Conservation (phyloP, 2,329 filamentous ascomycete species). For the Lasiodiplodia gonubiensis region DNA sequence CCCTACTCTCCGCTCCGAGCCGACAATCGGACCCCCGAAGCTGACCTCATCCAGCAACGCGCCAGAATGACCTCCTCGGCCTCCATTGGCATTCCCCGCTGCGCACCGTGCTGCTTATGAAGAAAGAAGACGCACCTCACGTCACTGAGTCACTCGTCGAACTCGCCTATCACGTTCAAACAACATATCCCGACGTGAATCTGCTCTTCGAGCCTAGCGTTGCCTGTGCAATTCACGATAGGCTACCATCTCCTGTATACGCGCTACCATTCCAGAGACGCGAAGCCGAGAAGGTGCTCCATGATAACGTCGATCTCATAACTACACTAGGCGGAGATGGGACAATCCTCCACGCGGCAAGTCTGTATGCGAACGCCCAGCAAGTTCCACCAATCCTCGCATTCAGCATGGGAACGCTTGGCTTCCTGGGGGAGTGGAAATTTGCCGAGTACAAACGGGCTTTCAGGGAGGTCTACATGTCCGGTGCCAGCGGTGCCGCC, state of each 20-base stretch:
- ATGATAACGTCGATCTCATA: constrained; percentile 84
- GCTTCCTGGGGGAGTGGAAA: constrained; percentile 96
- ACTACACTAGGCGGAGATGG: constrained; percentile 93
- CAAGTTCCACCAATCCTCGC: constrained; percentile 89
- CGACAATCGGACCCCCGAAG: background rate
- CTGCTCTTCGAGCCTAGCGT: constrained; percentile 82
- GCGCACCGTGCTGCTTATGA: constrained; percentile 71
- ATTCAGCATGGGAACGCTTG: constrained; percentile 96
- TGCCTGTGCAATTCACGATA: constrained; percentile 72
- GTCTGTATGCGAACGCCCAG: constrained; percentile 79
- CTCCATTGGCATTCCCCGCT: constrained; percentile 72
- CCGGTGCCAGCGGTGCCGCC: constrained; percentile 60
- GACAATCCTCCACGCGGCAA: constrained; percentile 84
- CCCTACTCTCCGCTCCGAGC: background rate
- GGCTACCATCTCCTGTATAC: constrained; percentile 70
- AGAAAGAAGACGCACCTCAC: constrained; percentile 65
- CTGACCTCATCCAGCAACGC: constrained; percentile 54
- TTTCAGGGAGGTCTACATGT: constrained; percentile 92
- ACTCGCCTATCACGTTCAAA: constrained; percentile 71
- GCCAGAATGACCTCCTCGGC: constrained; percentile 65
- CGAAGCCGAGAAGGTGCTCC: constrained; percentile 48
- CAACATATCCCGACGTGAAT: constrained; percentile 79
- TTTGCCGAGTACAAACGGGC: constrained; percentile 91
- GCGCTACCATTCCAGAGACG: constrained; percentile 43
- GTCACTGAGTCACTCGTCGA: constrained; percentile 64